phyloP scores from a whole-genome alignment of 805 yeast genomes.

The Yarrowia porcina region DNA sequence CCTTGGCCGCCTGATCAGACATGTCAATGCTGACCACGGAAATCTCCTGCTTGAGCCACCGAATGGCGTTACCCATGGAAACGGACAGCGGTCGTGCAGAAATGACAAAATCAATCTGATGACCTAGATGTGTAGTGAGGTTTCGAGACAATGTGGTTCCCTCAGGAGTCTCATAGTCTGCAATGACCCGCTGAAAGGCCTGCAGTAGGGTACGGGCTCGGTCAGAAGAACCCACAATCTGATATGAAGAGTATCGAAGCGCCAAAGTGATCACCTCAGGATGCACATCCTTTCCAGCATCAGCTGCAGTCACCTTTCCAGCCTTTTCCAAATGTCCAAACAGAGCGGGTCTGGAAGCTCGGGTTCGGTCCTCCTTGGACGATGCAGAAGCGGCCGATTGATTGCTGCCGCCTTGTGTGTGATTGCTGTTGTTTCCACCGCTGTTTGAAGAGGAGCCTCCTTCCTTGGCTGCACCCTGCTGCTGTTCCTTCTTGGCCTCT shows the following conservation, averaged over 20 bases:
- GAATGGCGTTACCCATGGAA: conserved; percentile 95
- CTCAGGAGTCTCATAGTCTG: conserved; percentile 78
- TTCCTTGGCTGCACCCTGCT: conserved; percentile 18
- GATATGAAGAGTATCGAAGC: conserved; percentile 74
- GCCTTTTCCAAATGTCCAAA: conserved; percentile 42
- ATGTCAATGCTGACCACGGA: conserved; percentile 74
- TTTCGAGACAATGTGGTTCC: conserved; percentile 84
- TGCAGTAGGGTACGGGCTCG: conserved; percentile 81
- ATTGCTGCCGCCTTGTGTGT: conserved; percentile 2
- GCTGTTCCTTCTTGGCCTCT: conserved; percentile 2
- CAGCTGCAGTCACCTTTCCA: conserved; percentile 44
- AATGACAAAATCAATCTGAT: conserved; percentile 88
- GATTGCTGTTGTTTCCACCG: conserved; percentile 20
- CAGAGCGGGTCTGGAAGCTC: conserved; percentile 34
- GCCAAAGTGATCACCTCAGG: conserved; percentile 79
- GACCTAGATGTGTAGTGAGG: conserved; percentile 79
- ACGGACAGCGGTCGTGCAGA: conserved; percentile 88
- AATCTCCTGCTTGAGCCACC: conserved; percentile 95
- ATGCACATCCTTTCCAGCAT: conserved; percentile 60
- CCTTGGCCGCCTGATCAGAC: conserved; percentile 64
- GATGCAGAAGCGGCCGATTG: conserved; percentile 13
- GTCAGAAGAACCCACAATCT: conserved; percentile 84
- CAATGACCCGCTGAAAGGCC: conserved; percentile 76
- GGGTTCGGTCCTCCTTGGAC: conserved; percentile 4
- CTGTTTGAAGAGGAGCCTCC: conserved; percentile 18